These are phyloP conservation scores for Fusarium incarnatum DNA, from an alignment of 2,329 filamentous ascomycete genomes.

Conservation along the genomic window DNA sequence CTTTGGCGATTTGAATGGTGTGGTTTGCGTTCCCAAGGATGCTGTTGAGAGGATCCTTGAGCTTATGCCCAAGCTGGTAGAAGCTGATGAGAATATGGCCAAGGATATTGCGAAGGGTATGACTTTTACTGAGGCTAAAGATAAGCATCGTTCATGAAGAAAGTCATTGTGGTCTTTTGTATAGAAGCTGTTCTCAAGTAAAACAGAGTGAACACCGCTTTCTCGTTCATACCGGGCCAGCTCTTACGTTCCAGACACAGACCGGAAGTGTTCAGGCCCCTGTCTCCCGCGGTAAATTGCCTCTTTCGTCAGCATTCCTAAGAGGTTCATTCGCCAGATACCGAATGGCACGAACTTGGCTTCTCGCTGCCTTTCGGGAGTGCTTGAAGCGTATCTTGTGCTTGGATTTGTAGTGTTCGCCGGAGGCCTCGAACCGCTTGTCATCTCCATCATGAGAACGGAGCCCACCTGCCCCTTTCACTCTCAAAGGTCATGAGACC, in stretches of 20 bases:
- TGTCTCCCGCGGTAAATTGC: neutral
- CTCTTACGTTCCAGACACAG: neutral
- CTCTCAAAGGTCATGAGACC: neutral
- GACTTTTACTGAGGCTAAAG: neutral
- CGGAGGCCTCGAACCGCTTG: neutral
- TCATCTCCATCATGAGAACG: neutral
- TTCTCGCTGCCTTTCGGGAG: too few species aligned
- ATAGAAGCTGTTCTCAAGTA: neutral
- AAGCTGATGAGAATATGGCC: constrained; percentile 30
- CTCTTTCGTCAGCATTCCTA: neutral
- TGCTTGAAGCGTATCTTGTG: too few species aligned
- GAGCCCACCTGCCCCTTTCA: neutral
- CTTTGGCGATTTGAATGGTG: constrained; percentile 14
- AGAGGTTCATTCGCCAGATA: neutral
- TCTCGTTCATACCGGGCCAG: too few species aligned
- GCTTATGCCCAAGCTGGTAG: constrained; percentile 5
- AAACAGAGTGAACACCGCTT: too few species aligned
- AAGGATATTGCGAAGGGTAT: neutral
- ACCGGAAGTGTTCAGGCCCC: neutral
- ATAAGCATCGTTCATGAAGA: neutral
- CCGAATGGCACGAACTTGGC: too few species aligned
- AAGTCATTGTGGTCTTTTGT: neutral
- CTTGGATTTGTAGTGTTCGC: too few species aligned
- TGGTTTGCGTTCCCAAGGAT: constrained; percentile 23
- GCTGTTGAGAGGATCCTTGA: constrained; percentile 7